Evolutionary conservation across 2,329 filamentous ascomycete genomes (phyloP).

Genomic region (Mollisia scopiformis): DNA sequence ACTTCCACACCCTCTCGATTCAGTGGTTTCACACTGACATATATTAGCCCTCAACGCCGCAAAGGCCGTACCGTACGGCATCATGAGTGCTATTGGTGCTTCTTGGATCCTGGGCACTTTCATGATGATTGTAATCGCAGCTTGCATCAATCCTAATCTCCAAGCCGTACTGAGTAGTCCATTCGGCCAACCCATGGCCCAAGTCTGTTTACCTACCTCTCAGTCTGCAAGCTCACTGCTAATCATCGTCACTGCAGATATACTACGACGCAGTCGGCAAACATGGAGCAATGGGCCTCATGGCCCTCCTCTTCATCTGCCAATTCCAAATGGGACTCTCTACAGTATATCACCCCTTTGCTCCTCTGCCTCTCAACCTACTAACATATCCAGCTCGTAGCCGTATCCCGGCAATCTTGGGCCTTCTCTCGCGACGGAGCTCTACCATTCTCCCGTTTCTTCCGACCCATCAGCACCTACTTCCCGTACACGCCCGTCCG

Average conservation of each 20-base stretch:
- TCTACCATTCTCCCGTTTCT: constrained; percentile 60
- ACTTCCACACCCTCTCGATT: no score
- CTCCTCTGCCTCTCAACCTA: not conserved
- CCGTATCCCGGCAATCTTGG: constrained; percentile 63
- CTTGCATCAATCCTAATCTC: constrained; percentile 57
- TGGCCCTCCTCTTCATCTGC: constrained; percentile 60
- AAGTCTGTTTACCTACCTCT: no score
- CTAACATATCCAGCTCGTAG: constrained; percentile 43
- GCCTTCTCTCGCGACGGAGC: constrained; percentile 66
- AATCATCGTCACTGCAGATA: constrained; percentile 46
- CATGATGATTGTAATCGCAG: constrained; percentile 58
- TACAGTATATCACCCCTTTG: constrained; percentile 33
- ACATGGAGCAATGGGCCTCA: constrained; percentile 58
- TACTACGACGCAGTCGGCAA: constrained; percentile 65
- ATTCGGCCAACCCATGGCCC: constrained; percentile 56
- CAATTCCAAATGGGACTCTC: constrained; percentile 65
- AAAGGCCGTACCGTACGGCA: constrained; percentile 60
- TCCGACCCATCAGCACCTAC: constrained; percentile 52
- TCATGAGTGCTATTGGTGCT: constrained; percentile 59
- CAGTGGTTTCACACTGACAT: no score
- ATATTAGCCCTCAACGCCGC: constrained; percentile 55
- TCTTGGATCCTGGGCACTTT: constrained; percentile 61
- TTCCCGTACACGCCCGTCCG: constrained; percentile 61
- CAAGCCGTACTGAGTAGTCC: constrained; percentile 48
- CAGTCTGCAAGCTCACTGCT: no score